These are phyloP conservation scores for Venturiaceae sp. DNA, from an alignment of 2,329 filamentous ascomycete species.

Conservation along the genomic window DNA sequence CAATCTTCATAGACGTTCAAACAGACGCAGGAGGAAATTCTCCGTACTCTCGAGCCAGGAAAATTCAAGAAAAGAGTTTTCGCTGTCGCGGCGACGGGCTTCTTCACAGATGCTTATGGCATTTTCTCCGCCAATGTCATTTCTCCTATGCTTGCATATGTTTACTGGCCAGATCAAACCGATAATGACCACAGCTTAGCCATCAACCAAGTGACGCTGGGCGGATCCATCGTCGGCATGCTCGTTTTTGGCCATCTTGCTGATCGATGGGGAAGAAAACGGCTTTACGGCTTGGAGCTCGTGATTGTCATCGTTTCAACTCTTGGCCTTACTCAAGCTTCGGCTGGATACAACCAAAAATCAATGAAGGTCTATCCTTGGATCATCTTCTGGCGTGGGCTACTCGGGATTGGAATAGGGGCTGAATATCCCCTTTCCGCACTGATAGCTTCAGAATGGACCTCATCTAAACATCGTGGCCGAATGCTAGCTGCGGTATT, in stretches of 20 bases:
- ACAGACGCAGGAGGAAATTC: too few relatives aligned
- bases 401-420: slow-evolving; percentile 45
- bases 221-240: slow-evolving; percentile 37
- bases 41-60: too few relatives aligned
- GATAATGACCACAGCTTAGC: slow-evolving; percentile 22
- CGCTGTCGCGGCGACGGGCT: slow-evolving; percentile 36
- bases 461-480: slow-evolving; percentile 14
- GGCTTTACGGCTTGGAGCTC: slow-evolving; percentile 41
- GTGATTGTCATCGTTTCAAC: slow-evolving; percentile 36
- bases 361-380: slow-evolving; percentile 16
- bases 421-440: too few relatives aligned
- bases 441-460: too few relatives aligned
- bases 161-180: slow-evolving; percentile 30
- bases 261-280: slow-evolving; percentile 37
- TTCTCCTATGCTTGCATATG: slow-evolving; percentile 36
- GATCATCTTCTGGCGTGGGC: slow-evolving; percentile 31
- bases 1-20: too few relatives aligned
- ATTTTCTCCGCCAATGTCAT: slow-evolving; percentile 40
- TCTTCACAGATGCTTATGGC: slow-evolving; percentile 38
- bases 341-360: slow-evolving; percentile 26
- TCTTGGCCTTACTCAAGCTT: slow-evolving; percentile 35
- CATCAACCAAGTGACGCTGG: slow-evolving; percentile 37
- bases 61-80: not conserved
- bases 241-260: slow-evolving; percentile 36
- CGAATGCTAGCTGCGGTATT: slow-evolving; percentile 31